Evolutionary conservation across 805 yeast species (phyloP).

Genomic region (Suhomyces vadensis): DNA sequence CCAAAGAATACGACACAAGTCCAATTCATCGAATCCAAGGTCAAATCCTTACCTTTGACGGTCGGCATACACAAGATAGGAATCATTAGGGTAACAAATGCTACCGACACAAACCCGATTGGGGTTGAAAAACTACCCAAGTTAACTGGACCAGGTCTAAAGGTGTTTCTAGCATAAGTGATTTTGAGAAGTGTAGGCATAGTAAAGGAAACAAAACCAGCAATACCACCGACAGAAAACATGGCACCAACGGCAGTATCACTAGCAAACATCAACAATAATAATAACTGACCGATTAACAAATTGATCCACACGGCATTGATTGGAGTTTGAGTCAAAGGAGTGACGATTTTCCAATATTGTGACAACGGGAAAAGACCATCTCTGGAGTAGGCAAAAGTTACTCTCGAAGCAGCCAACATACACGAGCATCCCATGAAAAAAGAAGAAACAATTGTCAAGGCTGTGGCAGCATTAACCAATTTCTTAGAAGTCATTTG

Average conservation of each 20-base stretch:
- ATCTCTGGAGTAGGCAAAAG: constrained; percentile 68
- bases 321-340: constrained; percentile 59
- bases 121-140: constrained; percentile 55
- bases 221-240: constrained; percentile 71
- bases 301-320: constrained; percentile 63
- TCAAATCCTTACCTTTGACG: constrained; percentile 35
- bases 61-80: constrained; percentile 62
- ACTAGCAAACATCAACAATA: constrained; percentile 62
- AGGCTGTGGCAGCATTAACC: constrained; percentile 43
- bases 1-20: constrained; percentile 63
- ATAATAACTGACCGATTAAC: constrained; percentile 53
- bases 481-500: constrained; percentile 47
- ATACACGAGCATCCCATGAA: constrained; percentile 60
- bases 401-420: constrained; percentile 67
- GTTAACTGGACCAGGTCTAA: constrained; percentile 68
- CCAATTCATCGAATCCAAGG: constrained; percentile 52
- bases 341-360: constrained; percentile 51
- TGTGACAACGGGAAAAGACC: constrained; percentile 62
- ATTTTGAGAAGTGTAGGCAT: constrained; percentile 61
- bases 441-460: constrained; percentile 42
- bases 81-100: constrained; percentile 55
- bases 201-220: constrained; percentile 66
- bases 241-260: constrained; percentile 68
- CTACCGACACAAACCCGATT: constrained; percentile 48
- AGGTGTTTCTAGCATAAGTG: constrained; percentile 51